Conservation (phyloP, 768 basidiomycete genomes). For the Hemileccinum impolitum region DNA sequence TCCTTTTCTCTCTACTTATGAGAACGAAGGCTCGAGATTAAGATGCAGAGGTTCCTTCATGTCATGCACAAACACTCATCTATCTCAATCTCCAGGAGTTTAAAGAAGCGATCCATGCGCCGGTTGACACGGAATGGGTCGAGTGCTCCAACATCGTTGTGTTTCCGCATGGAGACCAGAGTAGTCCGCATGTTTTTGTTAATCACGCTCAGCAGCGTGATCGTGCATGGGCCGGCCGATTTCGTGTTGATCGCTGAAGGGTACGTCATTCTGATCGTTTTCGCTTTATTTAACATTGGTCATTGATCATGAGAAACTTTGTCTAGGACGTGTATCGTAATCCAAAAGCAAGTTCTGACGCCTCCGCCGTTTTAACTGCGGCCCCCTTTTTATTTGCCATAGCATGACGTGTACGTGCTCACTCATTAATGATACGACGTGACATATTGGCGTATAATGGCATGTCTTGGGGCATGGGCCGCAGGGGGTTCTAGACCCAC, state of each 20-base stretch:
- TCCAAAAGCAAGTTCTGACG: constrained; percentile 52
- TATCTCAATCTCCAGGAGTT: constrained; percentile 72
- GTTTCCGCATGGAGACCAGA: constrained; percentile 59
- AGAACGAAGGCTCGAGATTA: not conserved
- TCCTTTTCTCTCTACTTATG: not conserved
- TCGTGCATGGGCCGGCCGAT: constrained; percentile 71
- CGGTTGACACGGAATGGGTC: constrained; percentile 53
- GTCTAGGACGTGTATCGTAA: constrained; percentile 53
- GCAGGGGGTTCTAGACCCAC: constrained; percentile 75
- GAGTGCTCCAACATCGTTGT: constrained; percentile 61
- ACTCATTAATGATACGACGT: constrained; percentile 29
- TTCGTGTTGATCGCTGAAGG: constrained; percentile 74
- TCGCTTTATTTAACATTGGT: too few species aligned
- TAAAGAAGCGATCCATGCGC: constrained; percentile 65
- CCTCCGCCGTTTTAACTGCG: too few species aligned
- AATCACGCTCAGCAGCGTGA: constrained; percentile 75
- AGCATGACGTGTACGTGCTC: constrained; percentile 40
- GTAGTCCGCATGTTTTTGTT: constrained; percentile 61
- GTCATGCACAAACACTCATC: constrained; percentile 55
- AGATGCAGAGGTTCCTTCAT: constrained; percentile 49
- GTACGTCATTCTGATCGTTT: too few species aligned
- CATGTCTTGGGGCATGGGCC: constrained; percentile 44
- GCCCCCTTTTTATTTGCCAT: too few species aligned
- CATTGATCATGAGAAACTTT: not conserved
- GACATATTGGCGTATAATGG: constrained; percentile 10